These are phyloP conservation scores for Punica granatum DNA, from an alignment of 345 rosid genomes.

Conservation along the genomic window DNA sequence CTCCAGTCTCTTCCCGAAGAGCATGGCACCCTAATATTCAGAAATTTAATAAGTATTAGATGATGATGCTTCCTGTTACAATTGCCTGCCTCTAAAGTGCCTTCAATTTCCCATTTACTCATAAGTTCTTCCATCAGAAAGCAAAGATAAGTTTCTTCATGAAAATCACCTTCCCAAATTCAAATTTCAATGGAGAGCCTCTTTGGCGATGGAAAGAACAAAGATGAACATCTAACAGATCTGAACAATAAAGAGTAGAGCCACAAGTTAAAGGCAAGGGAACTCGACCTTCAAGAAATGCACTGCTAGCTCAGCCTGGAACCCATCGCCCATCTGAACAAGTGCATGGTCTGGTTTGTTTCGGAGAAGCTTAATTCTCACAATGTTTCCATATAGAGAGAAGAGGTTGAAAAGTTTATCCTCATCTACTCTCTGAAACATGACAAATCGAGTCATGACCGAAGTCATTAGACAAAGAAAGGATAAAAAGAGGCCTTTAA, in stretches of 20 bases:
- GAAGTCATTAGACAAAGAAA: neutral
- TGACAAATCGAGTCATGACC: conserved; percentile 10
- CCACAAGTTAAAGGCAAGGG: no score
- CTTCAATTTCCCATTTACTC: no score
- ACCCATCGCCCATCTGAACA: conserved; percentile 97
- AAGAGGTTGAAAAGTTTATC: conserved; percentile 94
- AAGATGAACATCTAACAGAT: neutral
- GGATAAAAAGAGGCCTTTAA: neutral
- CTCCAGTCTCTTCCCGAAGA: conserved; percentile 91
- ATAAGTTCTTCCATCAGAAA: neutral
- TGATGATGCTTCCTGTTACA: neutral
- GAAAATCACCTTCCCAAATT: no score
- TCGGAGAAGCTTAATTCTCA: conserved; percentile 86
- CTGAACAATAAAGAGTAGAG: neutral
- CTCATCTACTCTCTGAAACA: conserved; percentile 71
- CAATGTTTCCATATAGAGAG: conserved; percentile 92
- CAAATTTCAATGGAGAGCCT: no score
- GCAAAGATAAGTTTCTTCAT: no score
- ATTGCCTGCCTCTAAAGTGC: neutral
- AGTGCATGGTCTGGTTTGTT: conserved; percentile 98
- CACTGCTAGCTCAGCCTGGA: conserved; percentile 94
- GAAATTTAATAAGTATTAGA: neutral
- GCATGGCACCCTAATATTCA: conserved; percentile 57
- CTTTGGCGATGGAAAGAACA: neutral
- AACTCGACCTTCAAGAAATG: conserved; percentile 80